Base-by-base conservation (phyloP, 108 stramenopile genomes). In the Skeletonema costatum region DNA sequence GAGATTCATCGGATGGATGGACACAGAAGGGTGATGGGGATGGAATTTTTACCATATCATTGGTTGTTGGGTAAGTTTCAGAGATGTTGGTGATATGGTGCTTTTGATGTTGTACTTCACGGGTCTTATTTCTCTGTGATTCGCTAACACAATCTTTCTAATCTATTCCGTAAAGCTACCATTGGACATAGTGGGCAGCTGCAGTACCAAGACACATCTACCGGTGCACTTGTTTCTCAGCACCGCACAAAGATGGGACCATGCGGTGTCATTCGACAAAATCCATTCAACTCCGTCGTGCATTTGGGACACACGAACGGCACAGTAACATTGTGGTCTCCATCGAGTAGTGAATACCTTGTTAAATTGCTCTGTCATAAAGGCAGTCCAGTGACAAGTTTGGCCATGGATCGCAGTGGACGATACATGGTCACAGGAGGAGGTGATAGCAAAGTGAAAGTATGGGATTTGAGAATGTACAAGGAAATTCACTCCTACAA, bases 41-140 rank as follows among this genome's bases (percentile, higher is more conserved):
- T 99, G 72, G 86, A 94, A 64, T 99, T 96, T 76, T 75, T 99
- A 51, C 99, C 99, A 1, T 95, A 98, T 85, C 99, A 99, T 85
- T 99, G 97, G 90, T 67, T 99, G 75, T 79, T 99, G 60, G 86
- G 81, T 82, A 56, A 70, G 83, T 71, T 50, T 9, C 16, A 12
- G 53, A 29, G 53, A 29, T 60, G 38, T 30, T 33, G 35, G 11
- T 41, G 41, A 1, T 32, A 10, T 66, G 50, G 3, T n/a, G 35
- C 11, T 30, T 33, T 33, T 38, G 3, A 2, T 58, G 11, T 68
- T 14, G 25, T 41, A 5, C 14, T 29, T 65, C 32, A 29, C 30
- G 4, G 19, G n/a, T 5, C 14, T 31, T 19, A 16, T 39, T 32
- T 72, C 13, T 32, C 19, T 66, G 63, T 44, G 21, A 16, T 25